Evolutionary conservation across 176 grass and related monocot species (phyloP).

Genomic region (Raddia distichophylla): DNA sequence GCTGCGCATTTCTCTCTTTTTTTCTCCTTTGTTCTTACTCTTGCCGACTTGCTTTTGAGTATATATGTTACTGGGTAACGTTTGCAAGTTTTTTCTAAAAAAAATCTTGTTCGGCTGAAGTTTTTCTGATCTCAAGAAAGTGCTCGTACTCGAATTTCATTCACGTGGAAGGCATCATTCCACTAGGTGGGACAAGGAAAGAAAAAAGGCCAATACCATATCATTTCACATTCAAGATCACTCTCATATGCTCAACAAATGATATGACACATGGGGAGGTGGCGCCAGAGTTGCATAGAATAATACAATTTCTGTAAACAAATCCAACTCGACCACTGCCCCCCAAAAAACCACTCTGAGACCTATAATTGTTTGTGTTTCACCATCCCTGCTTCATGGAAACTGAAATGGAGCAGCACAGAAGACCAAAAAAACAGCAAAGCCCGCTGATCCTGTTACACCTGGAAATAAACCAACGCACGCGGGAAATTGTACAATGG

Average conservation of each 20-base stretch:
- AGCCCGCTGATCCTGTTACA: conserved; percentile 18
- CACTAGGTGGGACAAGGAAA: background rate
- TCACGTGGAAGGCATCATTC: background rate
- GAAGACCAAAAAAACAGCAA: conserved; percentile 33
- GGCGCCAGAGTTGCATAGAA: conserved; percentile 27
- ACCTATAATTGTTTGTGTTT: conserved; percentile 42
- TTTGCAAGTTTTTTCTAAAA: too few species aligned
- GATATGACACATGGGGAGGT: conserved; percentile 32
- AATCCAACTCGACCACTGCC: conserved; percentile 32
- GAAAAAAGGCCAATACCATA: background rate
- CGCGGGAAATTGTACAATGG: conserved; percentile 33
- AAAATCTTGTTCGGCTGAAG: too few species aligned
- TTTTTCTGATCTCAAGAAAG: background rate
- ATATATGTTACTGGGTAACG: too few species aligned
- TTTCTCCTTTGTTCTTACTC: too few species aligned
- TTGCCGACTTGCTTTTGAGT: too few species aligned
- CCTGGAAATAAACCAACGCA: conserved; percentile 43
- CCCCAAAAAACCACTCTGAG: conserved; percentile 42
- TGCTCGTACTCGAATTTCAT: background rate
- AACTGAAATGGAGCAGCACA: conserved; percentile 31
- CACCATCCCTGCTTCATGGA: conserved; percentile 27
- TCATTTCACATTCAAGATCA: conserved; percentile 35
- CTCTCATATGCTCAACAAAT: conserved; percentile 48
- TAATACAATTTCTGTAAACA: conserved; percentile 44
- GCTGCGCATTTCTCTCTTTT: too few species aligned